phyloP scores from a whole-genome alignment of 352 stramenopile species.

The Elongisporangium anandrum region DNA sequence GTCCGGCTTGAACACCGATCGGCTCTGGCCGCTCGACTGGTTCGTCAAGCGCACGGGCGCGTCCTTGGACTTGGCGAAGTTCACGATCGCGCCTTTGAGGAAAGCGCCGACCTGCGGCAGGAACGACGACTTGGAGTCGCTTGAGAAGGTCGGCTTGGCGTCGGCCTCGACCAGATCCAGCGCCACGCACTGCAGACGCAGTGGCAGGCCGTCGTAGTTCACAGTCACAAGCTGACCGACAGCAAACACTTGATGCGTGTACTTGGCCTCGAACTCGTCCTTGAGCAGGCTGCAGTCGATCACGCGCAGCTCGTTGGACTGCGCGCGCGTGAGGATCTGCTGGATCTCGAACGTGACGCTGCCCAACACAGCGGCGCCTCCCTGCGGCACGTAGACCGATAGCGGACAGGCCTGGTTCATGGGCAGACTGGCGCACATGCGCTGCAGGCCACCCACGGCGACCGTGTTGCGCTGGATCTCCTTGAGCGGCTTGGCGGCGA shows the following conservation, averaged over 20 bases:
- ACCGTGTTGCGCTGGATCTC: conserved; percentile 51
- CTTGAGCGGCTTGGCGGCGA: conserved; percentile 71
- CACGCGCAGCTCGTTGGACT: conserved; percentile 49
- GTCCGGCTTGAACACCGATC: conserved; percentile 92
- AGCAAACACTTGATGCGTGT: conserved; percentile 69
- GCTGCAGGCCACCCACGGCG: conserved; percentile 73
- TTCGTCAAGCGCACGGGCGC: conserved; percentile 74
- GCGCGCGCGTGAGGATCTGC: conserved; percentile 62
- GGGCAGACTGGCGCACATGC: conserved; percentile 68
- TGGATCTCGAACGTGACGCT: conserved; percentile 84
- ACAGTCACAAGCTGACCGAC: conserved; percentile 73
- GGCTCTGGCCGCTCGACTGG: conserved; percentile 67
- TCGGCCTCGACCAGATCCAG: conserved; percentile 53
- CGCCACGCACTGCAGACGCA: conserved; percentile 55
- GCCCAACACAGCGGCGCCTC: conserved; percentile 32
- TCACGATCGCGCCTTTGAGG: conserved; percentile 63
- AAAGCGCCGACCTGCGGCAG: conserved; percentile 42
- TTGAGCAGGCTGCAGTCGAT: conserved; percentile 77
- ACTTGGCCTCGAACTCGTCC: conserved; percentile 60
- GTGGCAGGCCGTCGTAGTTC: conserved; percentile 51
- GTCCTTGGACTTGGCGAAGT: conserved; percentile 77
- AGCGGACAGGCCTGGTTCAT: conserved; percentile 63
- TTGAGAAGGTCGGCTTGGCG: conserved; percentile 15
- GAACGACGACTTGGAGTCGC: conserved; percentile 21
- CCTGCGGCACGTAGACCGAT: conserved; percentile 52